Percentiles rank a stretch among this genome's conserved stretches.
Conservation (phyloP, 345 rosid genomes). For the Geranium rotundifolium region DNA sequence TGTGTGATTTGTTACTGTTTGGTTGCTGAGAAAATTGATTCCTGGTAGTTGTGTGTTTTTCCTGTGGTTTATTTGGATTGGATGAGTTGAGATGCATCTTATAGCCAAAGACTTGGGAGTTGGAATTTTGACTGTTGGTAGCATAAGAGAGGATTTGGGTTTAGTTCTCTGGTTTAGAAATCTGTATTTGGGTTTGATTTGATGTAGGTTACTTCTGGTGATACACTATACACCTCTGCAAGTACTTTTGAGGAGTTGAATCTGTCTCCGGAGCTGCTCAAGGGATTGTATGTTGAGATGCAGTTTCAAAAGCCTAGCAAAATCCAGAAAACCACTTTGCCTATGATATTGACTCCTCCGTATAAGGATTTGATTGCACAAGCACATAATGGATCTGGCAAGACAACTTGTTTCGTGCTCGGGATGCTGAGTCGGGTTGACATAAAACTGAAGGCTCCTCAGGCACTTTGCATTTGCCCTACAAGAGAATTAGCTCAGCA, state of each 20-base stretch:
- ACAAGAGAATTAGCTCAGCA: conserved; percentile 88
- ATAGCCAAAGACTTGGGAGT: conserved; percentile 1
- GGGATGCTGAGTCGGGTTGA: conserved; percentile 91
- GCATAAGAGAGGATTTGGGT: background rate
- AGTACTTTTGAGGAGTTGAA: conserved; percentile 72
- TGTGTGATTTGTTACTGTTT: too few relatives aligned
- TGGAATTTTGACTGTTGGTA: background rate
- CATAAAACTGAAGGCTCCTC: conserved; percentile 43
- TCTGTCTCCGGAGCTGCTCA: conserved; percentile 61
- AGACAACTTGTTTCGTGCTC: conserved; percentile 91
- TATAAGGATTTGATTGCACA: conserved; percentile 77
- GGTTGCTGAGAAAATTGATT: too few relatives aligned
- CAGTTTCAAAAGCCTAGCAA: conserved; percentile 87
- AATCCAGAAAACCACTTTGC: conserved; percentile 85
- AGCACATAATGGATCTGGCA: conserved; percentile 95
- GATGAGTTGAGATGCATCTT: background rate
- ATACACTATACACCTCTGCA: conserved; percentile 79
- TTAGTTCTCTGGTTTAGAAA: background rate
- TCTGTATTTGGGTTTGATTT: background rate
- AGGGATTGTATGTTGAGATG: conserved; percentile 90
- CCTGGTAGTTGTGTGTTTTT: background rate
- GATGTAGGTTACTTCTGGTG: conserved; percentile 57
- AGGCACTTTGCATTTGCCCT: conserved; percentile 94
- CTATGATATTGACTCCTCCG: conserved; percentile 90
- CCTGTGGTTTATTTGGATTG: too few relatives aligned